Evolutionary conservation across 345 rosid species (phyloP), one percentile per base, ranked within the genome.

Genomic region (Populus alba): DNA sequence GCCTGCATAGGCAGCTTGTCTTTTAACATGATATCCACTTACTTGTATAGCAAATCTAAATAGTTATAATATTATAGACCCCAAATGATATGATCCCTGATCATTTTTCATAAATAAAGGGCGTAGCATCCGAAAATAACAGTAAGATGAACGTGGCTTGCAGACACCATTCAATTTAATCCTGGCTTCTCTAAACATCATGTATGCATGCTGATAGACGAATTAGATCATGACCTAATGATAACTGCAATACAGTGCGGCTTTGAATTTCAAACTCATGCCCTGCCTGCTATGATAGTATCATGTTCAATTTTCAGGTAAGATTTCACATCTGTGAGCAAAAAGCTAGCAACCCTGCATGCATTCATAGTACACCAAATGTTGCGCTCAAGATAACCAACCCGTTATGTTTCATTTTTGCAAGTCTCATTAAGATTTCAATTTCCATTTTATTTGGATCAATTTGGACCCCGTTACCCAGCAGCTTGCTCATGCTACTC

Each of bases 1-100:
- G 91, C 95, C 94, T 95, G 77, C 85, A 89, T 18, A 55, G n/a
- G 78, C 59, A 68, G 77, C 80, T 73, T 74, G 27, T 66, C 11
- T 22, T 29, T 84, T 75, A 41, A 31, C 13, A 15, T 16, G 45
- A 43, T 29, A 78, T 15, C 55, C 31, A 4, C 8, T 10, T 16
- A 16, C 22, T 23, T 3, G 41, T 38, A 53, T 4, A 38, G 31
- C n/a, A 22, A 38, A 73, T 23, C 38, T 35, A 73, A 15, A 59
- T 35, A 59, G 31, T n/a, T 3, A n/a, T 9, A 23, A n/a, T 57
- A 8, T 22, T 57, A 22, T 1, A n/a, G 22, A 22, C 25, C 62
- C 62, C 63, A 57, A n/a, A 57, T n/a, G 27, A 13, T 15, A 47
- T 47, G 18, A 47, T 47, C 51, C 0, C 51, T 47, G 17, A 9